Evolutionary conservation across 2,329 filamentous ascomycete species (phyloP).

Genomic region (Zarea fungicola): DNA sequence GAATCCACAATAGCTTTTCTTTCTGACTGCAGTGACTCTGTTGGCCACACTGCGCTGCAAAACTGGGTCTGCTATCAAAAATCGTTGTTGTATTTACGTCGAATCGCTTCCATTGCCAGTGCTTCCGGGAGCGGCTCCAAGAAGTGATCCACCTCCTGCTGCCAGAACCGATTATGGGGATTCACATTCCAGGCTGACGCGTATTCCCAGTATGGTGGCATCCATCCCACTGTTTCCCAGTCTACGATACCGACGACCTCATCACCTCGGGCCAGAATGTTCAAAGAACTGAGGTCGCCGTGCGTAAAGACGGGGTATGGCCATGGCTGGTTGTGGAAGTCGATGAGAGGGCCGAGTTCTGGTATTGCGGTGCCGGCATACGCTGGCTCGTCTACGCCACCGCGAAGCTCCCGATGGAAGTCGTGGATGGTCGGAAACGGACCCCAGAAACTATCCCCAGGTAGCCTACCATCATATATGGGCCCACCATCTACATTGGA

Average conservation of each 20-base stretch:
- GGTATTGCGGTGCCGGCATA: not conserved
- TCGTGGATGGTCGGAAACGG: conserved; percentile 23
- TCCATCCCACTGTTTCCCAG: conserved; percentile 23
- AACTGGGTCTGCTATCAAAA: no score
- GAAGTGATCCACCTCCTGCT: conserved; percentile 17
- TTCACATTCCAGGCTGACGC: conserved; percentile 17
- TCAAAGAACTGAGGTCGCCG: conserved; percentile 25
- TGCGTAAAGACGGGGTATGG: conserved; percentile 38
- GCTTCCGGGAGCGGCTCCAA: conserved; percentile 14
- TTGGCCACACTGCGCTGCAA: no score
- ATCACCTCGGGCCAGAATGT: conserved; percentile 24
- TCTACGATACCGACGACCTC: conserved; percentile 24
- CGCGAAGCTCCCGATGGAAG: conserved; percentile 22
- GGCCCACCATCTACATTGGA: conserved; percentile 19
- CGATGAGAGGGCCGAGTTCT: conserved; percentile 13
- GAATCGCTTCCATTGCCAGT: conserved; percentile 19
- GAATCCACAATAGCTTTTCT: no score
- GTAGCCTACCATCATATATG: conserved; percentile 22
- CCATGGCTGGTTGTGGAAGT: conserved; percentile 16
- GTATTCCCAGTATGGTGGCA: conserved; percentile 23
- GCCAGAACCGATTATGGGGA: conserved; percentile 18
- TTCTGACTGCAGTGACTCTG: no score
- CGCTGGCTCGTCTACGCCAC: not conserved
- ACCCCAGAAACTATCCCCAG: conserved; percentile 17
- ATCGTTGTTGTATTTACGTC: conserved; percentile 10